Evolutionary conservation across 2,329 filamentous ascomycete species (phyloP), one percentile per base, ranked within the genome.

Genomic region (Fusarium sp.): DNA sequence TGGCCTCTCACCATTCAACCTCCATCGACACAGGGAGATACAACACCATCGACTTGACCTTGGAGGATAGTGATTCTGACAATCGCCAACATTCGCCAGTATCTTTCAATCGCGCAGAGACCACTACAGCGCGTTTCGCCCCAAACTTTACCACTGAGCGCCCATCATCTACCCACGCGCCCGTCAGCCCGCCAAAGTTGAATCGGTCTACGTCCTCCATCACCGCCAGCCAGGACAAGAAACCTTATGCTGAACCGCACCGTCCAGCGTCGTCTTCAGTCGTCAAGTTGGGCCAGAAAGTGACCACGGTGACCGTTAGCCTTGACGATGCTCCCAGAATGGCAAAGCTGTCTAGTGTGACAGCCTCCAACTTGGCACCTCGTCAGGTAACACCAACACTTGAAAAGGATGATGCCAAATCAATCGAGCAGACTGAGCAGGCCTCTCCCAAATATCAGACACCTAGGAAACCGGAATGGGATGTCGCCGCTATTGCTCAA

Each of bases 401-500:
- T 39, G 63, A 69, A 60, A 50, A 55, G 14, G 57, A 70, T 23
- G 36, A 46, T 28, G 32, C 54, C 38, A 65, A 67, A 40, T 46
- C 52, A 26, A 51, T 39, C 3, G 59, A 59, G 39, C 56, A 59
- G 8, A n/a, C 40, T 51, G 65, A 60, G 15, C 44, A 50, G 14
- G 55, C 61, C 12, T 69, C 67, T 19, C 65, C 70, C 28, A 66
- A 65, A 45, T 55, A 55, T 15, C 72, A 74, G 49, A 74, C 71
- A 14, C 69, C 68, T 20, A 52, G 58, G 12, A 64, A 66, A 19
- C 43, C 54, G 15, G 80, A 81, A 4, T 85, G 82, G 81, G 81
- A 81, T 4, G 71, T 81, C 19, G 76, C 78, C 3, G 79, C 80
- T 53, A 76, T 86, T n/a, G 80, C 80, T 32, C 66, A 73, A 7